Base-by-base conservation (phyloP, 352 stramenopile genomes). In the Pythium phragmitis region DNA sequence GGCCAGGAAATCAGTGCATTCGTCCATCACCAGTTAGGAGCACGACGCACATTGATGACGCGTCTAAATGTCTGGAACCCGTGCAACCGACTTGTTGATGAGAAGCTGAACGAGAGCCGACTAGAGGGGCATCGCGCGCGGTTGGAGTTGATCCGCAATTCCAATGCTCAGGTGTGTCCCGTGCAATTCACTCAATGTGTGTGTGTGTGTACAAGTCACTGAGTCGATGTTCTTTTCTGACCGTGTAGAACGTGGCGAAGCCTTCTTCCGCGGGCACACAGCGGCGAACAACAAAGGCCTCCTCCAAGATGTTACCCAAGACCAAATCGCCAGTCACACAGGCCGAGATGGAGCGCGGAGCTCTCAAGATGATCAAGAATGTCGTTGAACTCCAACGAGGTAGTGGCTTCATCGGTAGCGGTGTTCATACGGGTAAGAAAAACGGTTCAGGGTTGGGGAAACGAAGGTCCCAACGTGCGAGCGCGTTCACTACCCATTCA, bases 291-390 rank as follows among this genome's bases (percentile, higher is more conserved):
- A n/a, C 58, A 30, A n/a, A 11, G 16, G 48, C 16, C 8, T 13
- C 36, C 3, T 70, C 68, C 41, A 67, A 60, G 16, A 71, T 28
- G 9, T 50, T 58, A 0, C 52, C 76, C 14, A 79, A 74, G 36
- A 77, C 71, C 0, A 75, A 88, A 48, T 87, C 79, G 0, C 69
- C 72, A 3, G 80, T 14, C 74, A 76, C 1, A 30, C 80, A 87
- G 51, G 73, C 70, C 6, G 76, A 86, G 57, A 85, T 87, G 26
- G 74, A 84, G 36, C 72, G 69, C 34, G 77, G 87, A 45, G 87
- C 87, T 49, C 69, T 89, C 33, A 60, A 79, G 30, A 57, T 87
- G 21, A 83, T 89, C 59, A 78, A 80, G 62, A 85, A 77, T 46
- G 75, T 87, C 42, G 73, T 89, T 26, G 77, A 77, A 0, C 33